These are phyloP conservation scores for Wallacemonas rigidus DNA, from an alignment of 208 protist species.

Conservation along the genomic window DNA sequence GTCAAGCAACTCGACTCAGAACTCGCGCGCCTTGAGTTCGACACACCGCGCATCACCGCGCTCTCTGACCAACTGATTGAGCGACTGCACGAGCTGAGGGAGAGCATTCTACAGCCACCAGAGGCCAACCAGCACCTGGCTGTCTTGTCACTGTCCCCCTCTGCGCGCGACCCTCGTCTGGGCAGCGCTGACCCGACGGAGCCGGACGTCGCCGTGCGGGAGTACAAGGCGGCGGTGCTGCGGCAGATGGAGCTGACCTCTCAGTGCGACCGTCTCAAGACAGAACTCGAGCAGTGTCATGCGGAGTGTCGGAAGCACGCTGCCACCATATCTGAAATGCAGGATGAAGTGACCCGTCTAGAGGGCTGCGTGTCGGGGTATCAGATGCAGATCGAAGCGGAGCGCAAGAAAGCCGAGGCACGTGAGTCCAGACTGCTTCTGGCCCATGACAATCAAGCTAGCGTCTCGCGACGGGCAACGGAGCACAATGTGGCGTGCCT, in stretches of 20 bases:
- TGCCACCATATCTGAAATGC: slow-evolving; percentile 36
- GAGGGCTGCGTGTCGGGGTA: slow-evolving; percentile 42
- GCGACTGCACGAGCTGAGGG: slow-evolving; percentile 66
- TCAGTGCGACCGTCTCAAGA: slow-evolving; percentile 57
- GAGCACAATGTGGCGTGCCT: slow-evolving; percentile 84
- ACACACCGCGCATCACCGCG: slow-evolving; percentile 28
- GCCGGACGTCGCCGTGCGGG: slow-evolving; percentile 57
- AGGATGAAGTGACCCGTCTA: slow-evolving; percentile 49
- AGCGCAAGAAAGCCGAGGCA: slow-evolving; percentile 54
- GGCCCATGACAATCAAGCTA: slow-evolving; percentile 74
- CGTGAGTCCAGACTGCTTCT: slow-evolving; percentile 58
- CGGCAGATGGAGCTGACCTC: slow-evolving; percentile 57
- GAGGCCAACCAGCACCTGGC: neutral
- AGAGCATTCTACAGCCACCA: slow-evolving; percentile 57
- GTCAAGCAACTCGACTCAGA: slow-evolving; percentile 68
- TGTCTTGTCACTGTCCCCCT: neutral
- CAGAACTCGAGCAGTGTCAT: slow-evolving; percentile 36
- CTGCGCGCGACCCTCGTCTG: neutral
- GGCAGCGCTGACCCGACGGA: slow-evolving; percentile 10
- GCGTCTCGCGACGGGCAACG: slow-evolving; percentile 69
- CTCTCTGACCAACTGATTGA: slow-evolving; percentile 54
- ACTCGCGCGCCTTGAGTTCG: slow-evolving; percentile 67
- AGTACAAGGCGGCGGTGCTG: slow-evolving; percentile 71
- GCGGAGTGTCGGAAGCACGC: slow-evolving; percentile 33
- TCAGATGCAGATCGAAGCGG: slow-evolving; percentile 67